phyloP scores from a whole-genome alignment of 2,329 filamentous ascomycete species.

The Talaromyces marneffei region DNA sequence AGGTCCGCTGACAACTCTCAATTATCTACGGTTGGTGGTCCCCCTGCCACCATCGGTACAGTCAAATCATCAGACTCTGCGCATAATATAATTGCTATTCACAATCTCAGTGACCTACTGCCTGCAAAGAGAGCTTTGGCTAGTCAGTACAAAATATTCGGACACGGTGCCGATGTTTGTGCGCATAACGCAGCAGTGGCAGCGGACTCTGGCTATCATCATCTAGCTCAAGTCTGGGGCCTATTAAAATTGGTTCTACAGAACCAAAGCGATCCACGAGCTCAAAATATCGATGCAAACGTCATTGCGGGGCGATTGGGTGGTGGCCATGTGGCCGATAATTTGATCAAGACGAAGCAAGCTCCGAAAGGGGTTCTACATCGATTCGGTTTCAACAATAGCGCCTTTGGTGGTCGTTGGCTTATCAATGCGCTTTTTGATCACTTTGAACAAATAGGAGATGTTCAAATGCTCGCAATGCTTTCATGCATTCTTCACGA shows the following conservation, averaged over 20 bases:
- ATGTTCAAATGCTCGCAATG: constrained; percentile 62
- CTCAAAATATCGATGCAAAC: constrained; percentile 58
- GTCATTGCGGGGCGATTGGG: constrained; percentile 61
- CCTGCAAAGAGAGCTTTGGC: constrained; percentile 75
- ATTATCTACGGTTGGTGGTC: constrained; percentile 43
- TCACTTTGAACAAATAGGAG: constrained; percentile 55
- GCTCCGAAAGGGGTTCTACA: constrained; percentile 25
- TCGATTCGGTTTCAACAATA: constrained; percentile 47
- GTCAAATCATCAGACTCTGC: constrained; percentile 41
- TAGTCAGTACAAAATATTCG: constrained; percentile 74
- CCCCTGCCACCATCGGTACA: constrained; percentile 40
- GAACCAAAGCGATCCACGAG: constrained; percentile 66
- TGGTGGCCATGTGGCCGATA: constrained; percentile 28
- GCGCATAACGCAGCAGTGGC: constrained; percentile 76
- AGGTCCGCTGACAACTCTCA: constrained; percentile 45
- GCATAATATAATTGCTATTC: constrained; percentile 68
- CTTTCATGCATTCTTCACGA: constrained; percentile 55
- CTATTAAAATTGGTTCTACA: constrained; percentile 72
- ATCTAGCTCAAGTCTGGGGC: constrained; percentile 77
- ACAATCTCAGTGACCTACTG: constrained; percentile 64
- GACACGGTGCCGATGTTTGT: constrained; percentile 74
- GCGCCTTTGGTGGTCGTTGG: constrained; percentile 52
- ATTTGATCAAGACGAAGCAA: constrained; percentile 23
- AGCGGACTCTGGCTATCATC: constrained; percentile 60
- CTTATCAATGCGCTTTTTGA: constrained; percentile 54